These are phyloP conservation scores for Colletotrichum gigasporum DNA, from an alignment of 2,329 filamentous ascomycete species.

Conservation along the genomic window DNA sequence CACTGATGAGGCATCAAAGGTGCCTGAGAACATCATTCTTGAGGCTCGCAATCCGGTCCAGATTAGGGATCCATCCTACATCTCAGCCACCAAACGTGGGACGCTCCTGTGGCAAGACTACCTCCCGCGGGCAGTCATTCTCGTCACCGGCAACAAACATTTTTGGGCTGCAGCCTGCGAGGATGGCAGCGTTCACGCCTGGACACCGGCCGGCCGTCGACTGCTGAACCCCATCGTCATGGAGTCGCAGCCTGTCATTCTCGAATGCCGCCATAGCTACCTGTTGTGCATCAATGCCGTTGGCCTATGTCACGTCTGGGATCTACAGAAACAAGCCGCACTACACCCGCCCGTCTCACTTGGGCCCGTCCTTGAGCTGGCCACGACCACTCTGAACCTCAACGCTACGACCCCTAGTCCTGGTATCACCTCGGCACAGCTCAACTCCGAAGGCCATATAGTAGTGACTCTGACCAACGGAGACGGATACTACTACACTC, in stretches of 20 bases:
- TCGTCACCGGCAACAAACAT: conserved; percentile 87
- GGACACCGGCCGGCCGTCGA: conserved; percentile 90
- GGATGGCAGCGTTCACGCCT: conserved; percentile 88
- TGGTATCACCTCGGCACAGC: conserved; percentile 87
- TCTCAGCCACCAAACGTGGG: conserved; percentile 84
- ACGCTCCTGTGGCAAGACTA: conserved; percentile 93
- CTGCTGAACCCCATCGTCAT: conserved; percentile 85
- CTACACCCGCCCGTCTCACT: conserved; percentile 92
- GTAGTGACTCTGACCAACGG: conserved; percentile 94
- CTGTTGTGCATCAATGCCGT: conserved; percentile 88
- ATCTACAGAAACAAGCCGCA: conserved; percentile 82
- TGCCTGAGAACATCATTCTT: conserved; percentile 77
- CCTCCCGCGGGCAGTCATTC: conserved; percentile 84
- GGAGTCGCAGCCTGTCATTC: conserved; percentile 92
- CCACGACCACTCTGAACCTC: conserved; percentile 79
- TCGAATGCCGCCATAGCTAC: conserved; percentile 91
- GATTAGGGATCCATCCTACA: conserved; percentile 82
- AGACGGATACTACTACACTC: conserved; percentile 91
- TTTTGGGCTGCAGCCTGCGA: conserved; percentile 96
- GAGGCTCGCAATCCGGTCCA: conserved; percentile 87
- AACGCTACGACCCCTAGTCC: conserved; percentile 81
- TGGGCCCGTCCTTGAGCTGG: conserved; percentile 87
- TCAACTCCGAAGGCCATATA: conserved; percentile 88
- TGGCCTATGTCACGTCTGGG: conserved; percentile 93
- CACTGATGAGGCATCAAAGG: conserved; percentile 69